Conservation (phyloP, 768 basidiomycete genomes). For the Boletus patriciae region DNA sequence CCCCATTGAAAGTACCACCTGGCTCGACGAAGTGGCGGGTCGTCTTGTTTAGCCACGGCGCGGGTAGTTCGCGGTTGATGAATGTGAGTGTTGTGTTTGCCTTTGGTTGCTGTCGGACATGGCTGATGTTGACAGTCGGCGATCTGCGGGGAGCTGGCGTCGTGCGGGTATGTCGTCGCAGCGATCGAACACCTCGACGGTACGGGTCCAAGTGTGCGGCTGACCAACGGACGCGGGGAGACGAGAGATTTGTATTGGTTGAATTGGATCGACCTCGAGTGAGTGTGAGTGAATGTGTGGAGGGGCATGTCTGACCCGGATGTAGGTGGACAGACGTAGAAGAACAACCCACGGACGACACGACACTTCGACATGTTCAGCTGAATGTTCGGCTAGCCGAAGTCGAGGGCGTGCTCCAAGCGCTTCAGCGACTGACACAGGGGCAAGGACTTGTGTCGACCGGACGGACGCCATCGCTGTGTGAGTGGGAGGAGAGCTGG, state of each 20-base stretch:
- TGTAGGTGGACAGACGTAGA: constrained; percentile 31
- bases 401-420: constrained; percentile 33
- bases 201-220: constrained; percentile 37
- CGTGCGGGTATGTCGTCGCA: constrained; percentile 45
- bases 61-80: constrained; percentile 42
- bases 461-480: background rate
- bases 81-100: constrained; percentile 25
- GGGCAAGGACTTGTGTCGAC: background rate
- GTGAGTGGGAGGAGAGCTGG: constrained; percentile 24
- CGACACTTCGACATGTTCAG: constrained; percentile 30
- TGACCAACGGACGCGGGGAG: constrained; percentile 21
- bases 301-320: background rate
- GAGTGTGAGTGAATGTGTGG: background rate
- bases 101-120: background rate
- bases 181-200: constrained; percentile 51
- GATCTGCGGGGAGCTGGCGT: constrained; percentile 46
- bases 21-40: constrained; percentile 34
- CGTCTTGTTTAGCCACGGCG: constrained; percentile 48
- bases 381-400: constrained; percentile 41
- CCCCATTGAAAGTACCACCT: constrained; percentile 21
- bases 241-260: constrained; percentile 34
- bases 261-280: constrained; percentile 33
- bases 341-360: constrained; percentile 35
- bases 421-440: constrained; percentile 6
- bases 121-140: constrained; percentile 22